Evolutionary conservation across 208 protist genomes (phyloP).

Genomic region (Acanthamoeba healyi): DNA sequence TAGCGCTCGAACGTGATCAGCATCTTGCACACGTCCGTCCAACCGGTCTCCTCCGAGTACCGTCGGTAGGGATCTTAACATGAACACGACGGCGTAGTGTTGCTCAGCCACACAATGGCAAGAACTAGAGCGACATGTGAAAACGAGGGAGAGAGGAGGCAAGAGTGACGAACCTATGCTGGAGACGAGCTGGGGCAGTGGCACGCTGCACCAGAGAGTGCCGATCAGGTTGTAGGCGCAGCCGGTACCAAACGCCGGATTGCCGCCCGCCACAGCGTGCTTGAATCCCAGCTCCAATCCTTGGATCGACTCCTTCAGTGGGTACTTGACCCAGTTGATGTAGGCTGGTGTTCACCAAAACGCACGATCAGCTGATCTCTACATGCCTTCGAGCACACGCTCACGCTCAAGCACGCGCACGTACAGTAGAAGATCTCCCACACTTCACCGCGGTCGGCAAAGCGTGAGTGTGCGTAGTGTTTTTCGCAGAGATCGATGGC

Average conservation of each 20-base stretch:
- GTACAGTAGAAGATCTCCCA: constrained; percentile 68
- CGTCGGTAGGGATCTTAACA: background rate
- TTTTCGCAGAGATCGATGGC: constrained; percentile 64
- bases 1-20: constrained; percentile 33
- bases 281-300: constrained; percentile 54
- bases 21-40: constrained; percentile 49
- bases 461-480: constrained; percentile 25
- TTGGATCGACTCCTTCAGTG: constrained; percentile 7
- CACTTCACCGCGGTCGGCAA: constrained; percentile 42
- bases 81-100: too few relatives aligned
- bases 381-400: too few relatives aligned
- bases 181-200: background rate
- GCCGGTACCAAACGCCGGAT: constrained; percentile 54
- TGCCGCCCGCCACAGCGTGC: constrained; percentile 39
- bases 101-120: too few relatives aligned
- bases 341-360: too few relatives aligned
- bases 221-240: constrained; percentile 51
- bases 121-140: background rate
- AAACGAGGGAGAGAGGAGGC: background rate
- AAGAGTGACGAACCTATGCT: background rate
- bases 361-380: too few relatives aligned
- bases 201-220: background rate
- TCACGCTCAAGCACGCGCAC: background rate
- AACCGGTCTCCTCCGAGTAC: constrained; percentile 30
- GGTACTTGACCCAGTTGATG: constrained; percentile 35